These are phyloP conservation scores for Tripterygium wilfordii DNA, from an alignment of 177 flowering plant species.

Conservation along the genomic window DNA sequence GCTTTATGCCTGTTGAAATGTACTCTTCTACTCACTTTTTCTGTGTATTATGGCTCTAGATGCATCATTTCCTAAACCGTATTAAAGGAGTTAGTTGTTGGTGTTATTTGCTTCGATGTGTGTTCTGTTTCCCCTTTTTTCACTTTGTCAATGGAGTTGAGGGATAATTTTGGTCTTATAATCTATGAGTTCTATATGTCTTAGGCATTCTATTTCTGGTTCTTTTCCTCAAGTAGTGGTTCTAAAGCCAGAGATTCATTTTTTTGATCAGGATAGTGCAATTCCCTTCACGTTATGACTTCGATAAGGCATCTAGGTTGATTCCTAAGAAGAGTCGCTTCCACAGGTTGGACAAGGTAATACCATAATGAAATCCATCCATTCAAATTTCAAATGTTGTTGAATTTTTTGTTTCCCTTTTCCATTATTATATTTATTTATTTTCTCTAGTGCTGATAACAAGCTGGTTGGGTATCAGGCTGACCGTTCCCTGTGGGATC, in stretches of 20 bases:
- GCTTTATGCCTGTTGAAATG: conserved; percentile 21
- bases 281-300: conserved; percentile 35
- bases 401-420: not conserved
- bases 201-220: not conserved
- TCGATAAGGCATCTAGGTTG: conserved; percentile 22
- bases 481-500: conserved; percentile 48
- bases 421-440: not conserved
- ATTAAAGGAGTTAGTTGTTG: too few species aligned
- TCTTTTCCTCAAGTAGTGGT: not conserved
- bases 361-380: not conserved
- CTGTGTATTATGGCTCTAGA: not conserved
- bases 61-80: too few species aligned
- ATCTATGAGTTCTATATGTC: not conserved
- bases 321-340: conserved; percentile 27
- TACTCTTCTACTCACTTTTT: conserved; percentile 6
- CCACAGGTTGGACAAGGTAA: conserved; percentile 52
- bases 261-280: conserved; percentile 37
- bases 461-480: conserved; percentile 39
- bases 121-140: too few species aligned
- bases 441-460: too few species aligned
- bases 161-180: not conserved
- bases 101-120: too few species aligned
- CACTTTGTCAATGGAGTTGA: not conserved
- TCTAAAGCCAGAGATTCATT: too few species aligned
- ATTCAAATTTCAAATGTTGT: not conserved